Evolutionary conservation across 148 eudicot genomes (phyloP), one percentile per base, ranked within the genome.

Genomic region (Tetragonia tetragonoides): DNA sequence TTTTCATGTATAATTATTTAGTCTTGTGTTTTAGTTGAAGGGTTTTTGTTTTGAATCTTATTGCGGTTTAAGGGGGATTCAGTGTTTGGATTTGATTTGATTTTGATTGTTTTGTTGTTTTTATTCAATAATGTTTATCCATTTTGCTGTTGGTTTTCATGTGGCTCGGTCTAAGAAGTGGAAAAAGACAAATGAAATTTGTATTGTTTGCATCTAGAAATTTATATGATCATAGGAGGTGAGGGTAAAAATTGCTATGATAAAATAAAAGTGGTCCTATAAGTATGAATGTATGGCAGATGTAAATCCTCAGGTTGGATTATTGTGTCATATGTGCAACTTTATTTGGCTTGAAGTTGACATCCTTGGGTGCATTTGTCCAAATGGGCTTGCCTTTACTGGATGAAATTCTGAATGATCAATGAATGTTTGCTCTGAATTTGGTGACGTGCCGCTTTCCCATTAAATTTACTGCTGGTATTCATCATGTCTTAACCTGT

Each of bases 341-440:
- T 64, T 64, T 64, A 38, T 64, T 28, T 10, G 67, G 15, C 34
- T 9, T 64, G 67, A 37, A 64, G 14, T 64, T 64, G 41, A 64
- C 67, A 28, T 11, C 28, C 34, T 28, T 28, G 17, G 67, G 67
- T 28, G 39, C 67, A 64, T 64, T 66, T 66, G 69, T n/a, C 62
- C 40, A 59, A 74, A 60, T 16, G 54, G 53, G 16, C 38, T 74
- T 74, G 12, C 67, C 10, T 74, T 59, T n/a, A 59, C 67, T 39
- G 17, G 8, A 18, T 15, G 28, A 18, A 39, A 59, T 74, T 6
- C 24, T 9, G 18, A 21, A 21, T 23, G 18, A 66, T 9, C 4
- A 3, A n/a, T 47, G 16, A 70, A 21, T 3, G 3, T 3, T 44
- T 7, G 16, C 39, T 73, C 17, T 34, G 7, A 46, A 51, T 16